Conservation (phyloP, 2,329 filamentous ascomycete genomes). For the Emergomyces pasteurianus region DNA sequence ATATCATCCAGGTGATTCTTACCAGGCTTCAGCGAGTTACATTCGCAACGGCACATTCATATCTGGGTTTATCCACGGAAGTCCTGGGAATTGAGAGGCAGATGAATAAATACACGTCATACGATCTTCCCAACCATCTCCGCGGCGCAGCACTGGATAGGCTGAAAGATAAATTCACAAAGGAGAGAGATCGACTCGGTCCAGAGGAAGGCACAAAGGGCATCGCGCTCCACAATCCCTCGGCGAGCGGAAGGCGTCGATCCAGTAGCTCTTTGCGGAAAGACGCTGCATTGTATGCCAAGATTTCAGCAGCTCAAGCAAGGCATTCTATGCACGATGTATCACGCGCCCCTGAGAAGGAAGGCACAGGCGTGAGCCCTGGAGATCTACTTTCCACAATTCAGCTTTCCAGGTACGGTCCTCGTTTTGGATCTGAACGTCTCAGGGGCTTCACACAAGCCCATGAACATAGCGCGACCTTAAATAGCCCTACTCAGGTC, state of each 20-base stretch:
- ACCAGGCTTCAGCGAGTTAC: conserved; percentile 92
- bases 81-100: conserved; percentile 85
- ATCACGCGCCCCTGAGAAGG: conserved; percentile 19
- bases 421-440: conserved; percentile 30
- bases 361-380: conserved; percentile 44
- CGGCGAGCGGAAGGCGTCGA: conserved; percentile 50
- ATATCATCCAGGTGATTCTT: conserved; percentile 95
- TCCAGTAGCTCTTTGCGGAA: conserved; percentile 66
- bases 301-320: conserved; percentile 37
- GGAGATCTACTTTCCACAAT: conserved; percentile 74
- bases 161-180: conserved; percentile 83
- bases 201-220: conserved; percentile 78
- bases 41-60: conserved; percentile 85
- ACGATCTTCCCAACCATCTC: conserved; percentile 82
- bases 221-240: conserved; percentile 84
- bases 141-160: conserved; percentile 71
- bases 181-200: conserved; percentile 70
- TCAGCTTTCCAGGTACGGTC: conserved; percentile 53
- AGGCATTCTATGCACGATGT: conserved; percentile 14
- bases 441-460: conserved; percentile 5
- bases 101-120: conserved; percentile 86
- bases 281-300: conserved; percentile 64
- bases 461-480: conserved; percentile 2
- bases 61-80: conserved; percentile 82
- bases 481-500: neutral